Conservation (phyloP, 2,329 filamentous ascomycete genomes). For the Trichoderma semiorbis region DNA sequence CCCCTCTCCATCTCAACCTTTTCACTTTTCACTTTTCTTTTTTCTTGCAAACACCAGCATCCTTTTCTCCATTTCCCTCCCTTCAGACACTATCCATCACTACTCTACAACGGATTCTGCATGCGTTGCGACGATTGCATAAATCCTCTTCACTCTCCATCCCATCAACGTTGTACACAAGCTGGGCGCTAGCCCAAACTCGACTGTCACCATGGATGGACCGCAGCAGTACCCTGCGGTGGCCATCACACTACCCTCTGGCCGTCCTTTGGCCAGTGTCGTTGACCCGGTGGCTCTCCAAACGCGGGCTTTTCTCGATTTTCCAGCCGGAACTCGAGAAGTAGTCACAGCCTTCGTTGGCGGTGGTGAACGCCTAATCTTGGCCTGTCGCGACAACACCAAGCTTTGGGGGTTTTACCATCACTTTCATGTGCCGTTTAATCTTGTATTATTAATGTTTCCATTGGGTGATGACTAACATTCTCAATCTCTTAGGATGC, state of each 20-base stretch:
- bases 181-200: neutral
- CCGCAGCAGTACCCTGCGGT: conserved; percentile 9
- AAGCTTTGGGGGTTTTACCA: conserved; percentile 25
- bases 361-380: conserved; percentile 24
- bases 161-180: neutral
- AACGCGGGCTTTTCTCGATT: conserved; percentile 6
- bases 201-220: neutral
- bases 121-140: neutral
- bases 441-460: conserved; percentile 8
- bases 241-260: conserved; percentile 12
- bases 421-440: conserved; percentile 26
- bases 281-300: conserved; percentile 4
- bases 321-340: conserved; percentile 18
- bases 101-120: neutral
- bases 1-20: neutral
- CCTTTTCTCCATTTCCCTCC: neutral
- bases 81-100: neutral
- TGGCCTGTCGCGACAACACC: conserved; percentile 21
- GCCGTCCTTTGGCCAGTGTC: neutral
- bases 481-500: conserved; percentile 51
- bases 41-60: neutral
- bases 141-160: neutral
- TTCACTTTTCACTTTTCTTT: neutral
- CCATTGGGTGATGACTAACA: conserved; percentile 13
- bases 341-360: conserved; percentile 25